Evolutionary conservation across 177 flowering plant genomes (phyloP), one percentile per base, ranked within the genome.

Genomic region (Tripterygium wilfordii): DNA sequence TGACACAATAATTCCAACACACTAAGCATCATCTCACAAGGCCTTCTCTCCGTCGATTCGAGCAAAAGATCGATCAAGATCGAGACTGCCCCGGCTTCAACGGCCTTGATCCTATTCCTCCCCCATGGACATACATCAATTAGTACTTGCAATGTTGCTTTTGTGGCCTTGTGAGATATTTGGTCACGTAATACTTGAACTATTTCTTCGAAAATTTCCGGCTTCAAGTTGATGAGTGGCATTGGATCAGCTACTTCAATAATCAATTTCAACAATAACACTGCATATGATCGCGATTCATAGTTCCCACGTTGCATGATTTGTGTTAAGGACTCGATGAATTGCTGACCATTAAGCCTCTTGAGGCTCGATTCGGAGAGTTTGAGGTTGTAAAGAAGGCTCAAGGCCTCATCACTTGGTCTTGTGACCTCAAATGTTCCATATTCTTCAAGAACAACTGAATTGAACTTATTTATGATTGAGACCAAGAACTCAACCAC

Each of bases 41-140:
- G 31, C 43, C 71, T 43, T 49, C 61, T 72, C 9, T 78, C 83
- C 1, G 49, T 21, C 0, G 38, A 44, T 41, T 71, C 70, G 0
- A 79, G 71, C 0, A 86, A 76, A 30, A 72, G 36, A 24, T 83
- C 84, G 4, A 80, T 44, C 15, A 80, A 20, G 7, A 68, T 63
- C 0, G 49, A 5, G 0, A 83, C 82, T 0, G 60, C 60, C 2
- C 90, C 88, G 1, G 80, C 85, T 28, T 75, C 76, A 6, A 73
- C 77, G 0, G 74, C 80, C 46, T 65, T 75, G 25, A 66, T 42
- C 43, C 68, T 26, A 58, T 83, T 83, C 18, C 71, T 49, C 1
- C 80, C 77, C 58, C 60, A 74, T 1, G 75, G 75, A n/a, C n/a
- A n/a, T n/a, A n/a, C n/a, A n/a, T 50, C 43, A 14, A 65, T 30